Base-by-base conservation (phyloP, 306 rosid species). In the Cucumis melo region DNA sequence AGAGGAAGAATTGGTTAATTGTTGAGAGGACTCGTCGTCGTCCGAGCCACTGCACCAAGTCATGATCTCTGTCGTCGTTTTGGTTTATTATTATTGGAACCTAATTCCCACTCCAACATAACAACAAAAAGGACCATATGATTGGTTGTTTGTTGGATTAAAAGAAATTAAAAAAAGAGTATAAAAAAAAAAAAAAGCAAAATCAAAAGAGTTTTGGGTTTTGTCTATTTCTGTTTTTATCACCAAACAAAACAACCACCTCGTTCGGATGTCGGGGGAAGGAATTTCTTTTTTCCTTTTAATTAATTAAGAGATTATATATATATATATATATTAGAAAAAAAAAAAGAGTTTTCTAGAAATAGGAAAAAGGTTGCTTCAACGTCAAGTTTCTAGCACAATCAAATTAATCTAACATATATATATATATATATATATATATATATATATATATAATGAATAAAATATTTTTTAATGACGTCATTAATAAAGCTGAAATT, bases 331-430 rank as follows among this genome's bases (percentile, higher is more conserved):
- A 27, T 2, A 27, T 2, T 54, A 54, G n/a, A 10, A 74, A 74
- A 65, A 21, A 39, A 54, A 54, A 54, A 54, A 21, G 36, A 36
- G 24, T 64, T 54, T 56, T 56, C 78, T 20, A 56, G 54, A 74
- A 74, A 74, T 74, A 74, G 78, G 66, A 74, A 74, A 54, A 74
- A 19, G 54, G 67, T 74, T 74, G 66, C 78, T 74, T 74, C 21
- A 38, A 74, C 67, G 78, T 74, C 78, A 74, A 74, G 78, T 74
- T 56, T 56, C 19, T 10, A 21, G 29, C 62, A 73, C 46, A 5
- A 74, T 70, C 10, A 11, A 21, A n/a, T 21, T 42, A 42, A 42
- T 42, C 0, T 53, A 8, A 58, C 6, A 21, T 8, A 27, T 27
- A 27, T 27, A 27, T 27, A 0, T 27, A 0, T 27, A 32, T 32